Evolutionary conservation across 495 filamentous ascomycete species (phyloP), one percentile per base, ranked within the genome.

Genomic region (Pseudoneurospora amorphoporcata): DNA sequence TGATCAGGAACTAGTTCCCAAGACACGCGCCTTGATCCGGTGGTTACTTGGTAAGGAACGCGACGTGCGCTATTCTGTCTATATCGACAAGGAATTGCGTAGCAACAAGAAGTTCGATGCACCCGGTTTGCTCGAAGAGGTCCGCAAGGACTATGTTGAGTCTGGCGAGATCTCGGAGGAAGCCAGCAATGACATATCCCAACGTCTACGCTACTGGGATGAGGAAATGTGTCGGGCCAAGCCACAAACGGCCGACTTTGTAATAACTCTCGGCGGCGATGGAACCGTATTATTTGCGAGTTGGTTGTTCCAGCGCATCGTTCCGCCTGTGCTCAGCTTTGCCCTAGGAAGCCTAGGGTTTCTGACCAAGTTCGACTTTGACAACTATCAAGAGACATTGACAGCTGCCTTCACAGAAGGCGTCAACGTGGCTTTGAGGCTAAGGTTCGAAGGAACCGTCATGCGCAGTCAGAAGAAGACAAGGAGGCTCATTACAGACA

Each of bases 241-340:
- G 68, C 95, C 96, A 1, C 93, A 98, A 73, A 89, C 88, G 3
- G 98, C 98, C 77, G 95, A 99, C 81, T 94, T 99, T 77, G 90
- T 95, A 17, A 85, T 99, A 41, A 96, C 95, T 0, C 89, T 99
- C 4, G 95, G 95, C n/a, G 95, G 95, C 10, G 95, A 99, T 78
- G 95, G 95, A 16, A 99, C 95, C 0, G 95, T 99, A 39, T 84
- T 99, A 39, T 98, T 97, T 78, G 92, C 95, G 0, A 94, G 90
- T 76, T 99, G 96, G 95, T 84, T 99, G 39, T 99, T 99, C 80
- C 95, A 99, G 85, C 86, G 93, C n/a, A 90, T 98, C 70, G 95
- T 98, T 0, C 95, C 95, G 6, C 95, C 96, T 0, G 92, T 98
- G 7, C 83, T 99, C 29, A 94, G 93, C 68, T 98, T 99, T 81